Percentiles rank a stretch among this genome's conserved stretches.
phyloP scores from a whole-genome alignment of 305 asterid species.

The Lippia alba region DNA sequence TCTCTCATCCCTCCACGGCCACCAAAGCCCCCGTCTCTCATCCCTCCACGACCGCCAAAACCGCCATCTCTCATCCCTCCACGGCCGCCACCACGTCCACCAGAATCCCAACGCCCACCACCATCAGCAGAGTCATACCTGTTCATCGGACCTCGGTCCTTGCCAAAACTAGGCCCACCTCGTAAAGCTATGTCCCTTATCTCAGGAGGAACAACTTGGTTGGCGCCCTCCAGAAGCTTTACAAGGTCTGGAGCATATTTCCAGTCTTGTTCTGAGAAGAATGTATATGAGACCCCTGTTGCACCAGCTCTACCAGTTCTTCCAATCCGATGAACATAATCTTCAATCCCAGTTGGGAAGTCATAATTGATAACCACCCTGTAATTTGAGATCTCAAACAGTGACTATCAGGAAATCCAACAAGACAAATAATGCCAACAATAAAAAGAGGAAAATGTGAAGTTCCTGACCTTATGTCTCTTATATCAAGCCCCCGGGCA shows the following conservation, averaged over 20 bases:
- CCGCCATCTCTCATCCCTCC: constrained; percentile 64
- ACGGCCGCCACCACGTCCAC: constrained; percentile 68
- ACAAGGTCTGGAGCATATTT: constrained; percentile 87
- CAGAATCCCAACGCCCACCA: constrained; percentile 85
- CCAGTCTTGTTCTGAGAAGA: constrained; percentile 97
- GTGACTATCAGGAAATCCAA: constrained; percentile 12
- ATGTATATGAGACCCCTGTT: constrained; percentile 82
- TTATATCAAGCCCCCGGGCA: constrained; percentile 94
- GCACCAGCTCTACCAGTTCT: constrained; percentile 99
- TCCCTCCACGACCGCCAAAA: constrained; percentile 66
- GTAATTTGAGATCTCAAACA: constrained; percentile 31
- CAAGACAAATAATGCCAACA: background rate
- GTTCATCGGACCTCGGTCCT: constrained; percentile 71
- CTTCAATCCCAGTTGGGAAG: constrained; percentile 93
- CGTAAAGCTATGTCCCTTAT: constrained; percentile 87
- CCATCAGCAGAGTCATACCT: constrained; percentile 67
- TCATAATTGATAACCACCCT: constrained; percentile 94
- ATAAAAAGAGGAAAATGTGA: constrained; percentile 11
- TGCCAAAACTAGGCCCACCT: constrained; percentile 69
- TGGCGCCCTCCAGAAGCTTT: constrained; percentile 91
- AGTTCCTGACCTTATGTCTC: constrained; percentile 77
- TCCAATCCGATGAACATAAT: constrained; percentile 97
- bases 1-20: constrained; percentile 65
- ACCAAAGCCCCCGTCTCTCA: constrained; percentile 60
- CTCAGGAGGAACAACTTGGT: constrained; percentile 88